Evolutionary conservation across 805 yeast genomes (phyloP).

Genomic region (Pichia paraexigua): DNA sequence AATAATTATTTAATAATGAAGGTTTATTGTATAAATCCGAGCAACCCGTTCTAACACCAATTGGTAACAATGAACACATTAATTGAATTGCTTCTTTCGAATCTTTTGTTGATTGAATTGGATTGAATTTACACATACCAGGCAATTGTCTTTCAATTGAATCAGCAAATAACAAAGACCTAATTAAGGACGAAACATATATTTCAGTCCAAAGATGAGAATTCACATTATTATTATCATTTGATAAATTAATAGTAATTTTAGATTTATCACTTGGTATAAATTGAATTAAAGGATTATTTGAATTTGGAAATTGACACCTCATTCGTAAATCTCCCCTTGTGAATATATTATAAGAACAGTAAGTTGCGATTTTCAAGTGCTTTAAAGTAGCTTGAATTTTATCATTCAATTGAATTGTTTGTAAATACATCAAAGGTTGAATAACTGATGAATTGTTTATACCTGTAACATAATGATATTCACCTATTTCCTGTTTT

Average conservation of each 20-base stretch:
- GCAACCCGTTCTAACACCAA: constrained; percentile 41
- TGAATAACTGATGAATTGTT: constrained; percentile 46
- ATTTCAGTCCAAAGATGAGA: constrained; percentile 53
- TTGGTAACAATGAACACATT: constrained; percentile 39
- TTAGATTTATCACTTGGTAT: constrained; percentile 39
- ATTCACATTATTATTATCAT: constrained; percentile 43
- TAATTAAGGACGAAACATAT: constrained; percentile 47
- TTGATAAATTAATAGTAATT: constrained; percentile 10
- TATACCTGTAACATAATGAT: constrained; percentile 46
- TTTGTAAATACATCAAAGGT: constrained; percentile 48
- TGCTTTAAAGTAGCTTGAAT: constrained; percentile 22
- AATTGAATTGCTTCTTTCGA: constrained; percentile 30
- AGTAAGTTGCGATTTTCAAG: constrained; percentile 42
- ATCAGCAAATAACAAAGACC: constrained; percentile 46
- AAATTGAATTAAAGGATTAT: constrained; percentile 33
- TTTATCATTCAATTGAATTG: constrained; percentile 32
- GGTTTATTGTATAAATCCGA: constrained; percentile 27
- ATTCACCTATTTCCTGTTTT: constrained; percentile 43
- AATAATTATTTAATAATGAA: constrained; percentile 37
- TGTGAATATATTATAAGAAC: constrained; percentile 67
- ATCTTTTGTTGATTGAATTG: constrained; percentile 28
- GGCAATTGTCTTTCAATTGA: constrained; percentile 50
- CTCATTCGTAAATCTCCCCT: constrained; percentile 67
- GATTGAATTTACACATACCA: constrained; percentile 47
- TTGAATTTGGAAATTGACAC: constrained; percentile 44